Evolutionary conservation across 345 rosid species (phyloP), one percentile per base, ranked within the genome.

Genomic region (Hibiscus tridactylites): DNA sequence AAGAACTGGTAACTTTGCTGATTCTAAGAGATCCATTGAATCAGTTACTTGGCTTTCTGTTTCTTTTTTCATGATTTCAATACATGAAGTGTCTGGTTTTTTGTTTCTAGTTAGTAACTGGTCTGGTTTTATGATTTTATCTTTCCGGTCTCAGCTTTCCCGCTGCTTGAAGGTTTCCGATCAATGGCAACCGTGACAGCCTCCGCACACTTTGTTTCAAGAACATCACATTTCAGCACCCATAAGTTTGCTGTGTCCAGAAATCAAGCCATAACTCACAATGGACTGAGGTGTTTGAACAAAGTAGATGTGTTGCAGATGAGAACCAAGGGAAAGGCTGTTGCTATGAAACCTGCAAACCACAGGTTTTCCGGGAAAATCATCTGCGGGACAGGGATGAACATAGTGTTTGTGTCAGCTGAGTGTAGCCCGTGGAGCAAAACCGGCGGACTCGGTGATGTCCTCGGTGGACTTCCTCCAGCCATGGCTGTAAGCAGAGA

Each of bases 361-460:
- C 74, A 19, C 61, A 75, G 57, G 53, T 21, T 70, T 64, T 61
- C 72, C 0, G 82, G 84, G 53, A 80, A 77, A 69, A 81, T 85
- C n/a, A 63, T 80, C 15, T 84, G 89, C 57, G 76, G 75, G 33
- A 77, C 52, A 53, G 97, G 95, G 60, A 89, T 88, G 89, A 74
- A 73, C 52, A 5, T 90, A 56, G 67, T 90, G 52, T 88, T 88
- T 61, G 81, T 92, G 53, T 84, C 80, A 10, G 80, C 93, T 68
- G 98, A 92, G 86, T 89, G 85, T 50, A 87, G 78, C 73, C 96
- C 95, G 4, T 92, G 98, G 98, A 85, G 95, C 77, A 92, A 92
- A 82, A 89, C 96, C 54, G 98, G 98, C 72, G 98, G 98, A 13
- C 98, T 92, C 44, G 98, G 96, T 64, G 96, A 92, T 81, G 98